Conservation (phyloP, 176 grass and related monocot species). For the Carex myosuroides region DNA sequence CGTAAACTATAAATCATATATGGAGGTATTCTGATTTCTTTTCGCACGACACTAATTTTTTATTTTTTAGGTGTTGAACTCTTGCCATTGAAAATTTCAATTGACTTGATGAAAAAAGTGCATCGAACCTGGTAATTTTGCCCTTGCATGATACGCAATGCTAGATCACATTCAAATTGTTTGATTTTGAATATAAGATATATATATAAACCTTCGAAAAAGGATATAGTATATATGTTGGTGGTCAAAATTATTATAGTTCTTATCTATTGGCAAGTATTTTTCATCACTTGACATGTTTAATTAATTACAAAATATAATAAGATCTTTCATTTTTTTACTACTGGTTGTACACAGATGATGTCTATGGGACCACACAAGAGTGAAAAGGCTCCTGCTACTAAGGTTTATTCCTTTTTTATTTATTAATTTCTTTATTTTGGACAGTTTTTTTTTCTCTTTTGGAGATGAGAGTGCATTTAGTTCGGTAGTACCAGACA, state of each 20-base stretch:
- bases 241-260: background rate
- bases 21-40: constrained; percentile 32
- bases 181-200: background rate
- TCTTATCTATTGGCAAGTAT: background rate
- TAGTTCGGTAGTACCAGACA: background rate
- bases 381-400: constrained; percentile 37
- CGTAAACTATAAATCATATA: constrained; percentile 33
- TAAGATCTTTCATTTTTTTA: constrained; percentile 6
- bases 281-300: background rate
- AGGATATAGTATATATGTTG: background rate
- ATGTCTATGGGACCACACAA: constrained; percentile 26
- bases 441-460: background rate
- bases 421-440: background rate
- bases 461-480: background rate
- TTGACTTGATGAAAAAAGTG: background rate
- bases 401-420: constrained; percentile 37
- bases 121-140: background rate
- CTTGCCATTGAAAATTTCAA: background rate
- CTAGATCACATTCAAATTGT: background rate
- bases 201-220: background rate
- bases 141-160: background rate
- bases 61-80: background rate
- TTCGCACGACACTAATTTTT: background rate
- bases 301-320: background rate
- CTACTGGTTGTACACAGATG: constrained; percentile 12